Evolutionary conservation across 306 rosid genomes (phyloP), one percentile per base, ranked within the genome.

Genomic region (Quillaja saponaria): DNA sequence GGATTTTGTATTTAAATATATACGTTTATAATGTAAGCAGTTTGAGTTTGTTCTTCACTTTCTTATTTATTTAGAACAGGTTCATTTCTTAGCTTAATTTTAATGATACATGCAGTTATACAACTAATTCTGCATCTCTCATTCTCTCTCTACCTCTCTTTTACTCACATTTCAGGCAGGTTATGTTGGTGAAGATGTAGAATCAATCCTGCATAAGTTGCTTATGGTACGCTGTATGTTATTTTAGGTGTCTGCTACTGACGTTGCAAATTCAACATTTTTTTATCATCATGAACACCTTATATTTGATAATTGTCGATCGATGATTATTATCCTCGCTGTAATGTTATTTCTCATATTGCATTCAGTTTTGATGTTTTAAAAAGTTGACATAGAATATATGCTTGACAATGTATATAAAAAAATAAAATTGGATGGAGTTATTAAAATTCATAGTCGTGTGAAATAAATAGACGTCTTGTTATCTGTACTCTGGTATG

Each of bases 151-250:
- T 49, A 25, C 12, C 40, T 15, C 47, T 37, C 52, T 31, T 42
- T 17, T 20, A 31, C 15, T 37, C 57, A 34, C 40, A 8, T 39
- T 46, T 54, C 82, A 86, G 89, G 94, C 94, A 21, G 94, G 94
- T 63, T 86, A 86, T 73, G 94, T 78, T 46, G 89, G 94, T 67
- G 89, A 86, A 59, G 94, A 86, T 38, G 89, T 83, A 46, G 94
- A 83, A 51, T 86, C 94, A 46, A 58, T 86, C 58, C 64, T 86
- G 70, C 67, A 78, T 73, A 82, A 77, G 58, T 86, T 86, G 40
- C 88, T 86, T 16, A 17, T 42, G 81, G 89, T 86, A 78, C 41
- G 75, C 6, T 53, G 61, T 13, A 35, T 63, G 38, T 25, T 68
- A 21, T 49, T 15, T 62, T 19, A 53, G 14, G 12, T 34, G 60